Evolutionary conservation across 108 stramenopile genomes (phyloP), one percentile per base, ranked within the genome.

Genomic region (Parmales sp.): DNA sequence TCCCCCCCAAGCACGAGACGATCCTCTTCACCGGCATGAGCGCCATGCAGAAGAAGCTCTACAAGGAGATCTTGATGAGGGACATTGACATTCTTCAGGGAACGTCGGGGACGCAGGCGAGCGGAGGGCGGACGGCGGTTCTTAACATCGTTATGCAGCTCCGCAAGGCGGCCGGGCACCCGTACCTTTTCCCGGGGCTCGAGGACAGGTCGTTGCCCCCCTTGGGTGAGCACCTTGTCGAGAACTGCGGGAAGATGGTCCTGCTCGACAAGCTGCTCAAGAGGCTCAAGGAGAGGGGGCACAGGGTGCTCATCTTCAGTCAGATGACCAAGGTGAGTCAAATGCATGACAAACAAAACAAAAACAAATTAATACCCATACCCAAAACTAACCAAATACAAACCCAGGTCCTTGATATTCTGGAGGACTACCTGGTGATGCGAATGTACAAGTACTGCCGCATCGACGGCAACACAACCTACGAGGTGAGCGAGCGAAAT

Each of bases 221-320:
- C 1, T 75, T 91, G n/a, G 90, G 94, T 28, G 93, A 94, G 45
- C 89, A 90, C 66, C 75, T 91, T 74, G 86, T 90, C 1, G 86
- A 88, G 36, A 91, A 88, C 67, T 88, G 88, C 67, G 88, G 89
- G 23, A 92, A 90, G 72, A 74, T 89, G 49, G 74, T 71, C 45
- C 78, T 97, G 76, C 81, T 97, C 5, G 93, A 97, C 76, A 94
- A 93, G 77, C 79, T 97, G 7, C 67, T 97, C 51, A 82, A 78
- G 66, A 79, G 77, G 48, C 64, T 97, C 60, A 80, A 86, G 63
- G 93, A 95, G 73, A 73, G 80, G 6, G 95, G 88, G 9, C 85
- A 87, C 64, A 86, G 97, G 3, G 95, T 96, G 5, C 80, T 98
- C 19, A 86, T 99, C 45, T 99, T 99, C 76, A 94, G 94, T 0